phyloP scores from a whole-genome alignment of 805 yeast genomes.

The Cyberlindnera subsufficiens region DNA sequence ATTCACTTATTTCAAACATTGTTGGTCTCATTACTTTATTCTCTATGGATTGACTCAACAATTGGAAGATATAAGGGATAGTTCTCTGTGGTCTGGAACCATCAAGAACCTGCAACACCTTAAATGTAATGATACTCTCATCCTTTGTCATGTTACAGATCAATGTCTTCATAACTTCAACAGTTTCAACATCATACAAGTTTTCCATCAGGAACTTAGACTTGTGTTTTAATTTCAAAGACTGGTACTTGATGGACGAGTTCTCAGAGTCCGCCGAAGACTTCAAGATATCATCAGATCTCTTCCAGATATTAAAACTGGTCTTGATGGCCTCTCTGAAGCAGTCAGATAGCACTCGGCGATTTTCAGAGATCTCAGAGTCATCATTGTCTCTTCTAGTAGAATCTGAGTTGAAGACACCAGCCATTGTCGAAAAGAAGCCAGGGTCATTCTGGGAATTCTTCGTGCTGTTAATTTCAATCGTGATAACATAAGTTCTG shows the following conservation, averaged over 20 bases:
- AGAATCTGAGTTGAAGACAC: conserved; percentile 71
- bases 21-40: conserved; percentile 12
- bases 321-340: conserved; percentile 53
- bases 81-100: conserved; percentile 77
- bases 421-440: conserved; percentile 53
- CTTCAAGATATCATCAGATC: conserved; percentile 44
- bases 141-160: conserved; percentile 26
- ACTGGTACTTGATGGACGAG: conserved; percentile 39
- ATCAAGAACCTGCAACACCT: conserved; percentile 72
- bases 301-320: conserved; percentile 63
- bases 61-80: conserved; percentile 57
- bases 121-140: conserved; percentile 36
- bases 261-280: conserved; percentile 13
- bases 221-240: conserved; percentile 61
- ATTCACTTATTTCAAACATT: conserved; percentile 11
- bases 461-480: conserved; percentile 34
- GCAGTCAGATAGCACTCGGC: conserved; percentile 31
- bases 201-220: conserved; percentile 61
- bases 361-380: conserved; percentile 7
- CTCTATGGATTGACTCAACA: conserved; percentile 33
- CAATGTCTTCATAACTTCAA: conserved; percentile 66
- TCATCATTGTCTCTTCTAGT: conserved; percentile 3
- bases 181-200: conserved; percentile 60
- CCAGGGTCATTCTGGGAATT: conserved; percentile 46
- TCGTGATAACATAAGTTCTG: conserved; percentile 38